Base-by-base conservation (phyloP, 768 basidiomycete species). In the Amanita inopinata region DNA sequence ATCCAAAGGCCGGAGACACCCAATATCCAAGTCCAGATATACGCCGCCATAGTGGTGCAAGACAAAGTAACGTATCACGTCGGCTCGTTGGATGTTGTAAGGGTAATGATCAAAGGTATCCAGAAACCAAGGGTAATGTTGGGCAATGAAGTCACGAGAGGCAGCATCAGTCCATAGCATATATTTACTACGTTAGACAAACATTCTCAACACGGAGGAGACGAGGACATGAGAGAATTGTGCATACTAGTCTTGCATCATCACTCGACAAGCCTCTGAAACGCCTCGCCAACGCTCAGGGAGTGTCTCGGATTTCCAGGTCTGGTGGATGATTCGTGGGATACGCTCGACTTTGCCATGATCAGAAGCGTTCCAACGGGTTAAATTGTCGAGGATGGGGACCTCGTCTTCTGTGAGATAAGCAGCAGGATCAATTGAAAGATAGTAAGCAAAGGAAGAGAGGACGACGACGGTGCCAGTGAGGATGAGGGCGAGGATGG, bases 51-150 rank as follows among this genome's bases (percentile, higher is more conserved):
- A 97, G 56, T 91, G 77, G 62, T 98, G 78, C 33, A 99, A 83
- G 44, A 99, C 79, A 59, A 99, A 99, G 66, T 99, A 99, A 43
- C 96, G 92, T 52, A 99, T 98, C 23, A 77, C 88, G 61, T 99
- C 96, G 17, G 96, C 96, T 32, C 96, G 87, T 58, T 94, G 92
- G 55, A 97, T 96, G 32, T 76, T 67, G 61, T 92, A 97, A 46
- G 74, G 69, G 71, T 99, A 99, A 49, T 74, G 73, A 65, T 97
- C 91, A 56, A 86, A 99, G 18, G 87, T 94, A 53, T 87, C 77
- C 38, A 99, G 74, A 64, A 96, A 96, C 82, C 90, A 91, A 14
- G 84, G 73, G 55, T 98, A 99, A 46, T 89, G 62, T 46, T 78
- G 64, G 12, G 83, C 81, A 53, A 99, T 88, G 62, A 99, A 98